Conservation (phyloP, 331 rosid genomes). For the Cucumis variabilis region DNA sequence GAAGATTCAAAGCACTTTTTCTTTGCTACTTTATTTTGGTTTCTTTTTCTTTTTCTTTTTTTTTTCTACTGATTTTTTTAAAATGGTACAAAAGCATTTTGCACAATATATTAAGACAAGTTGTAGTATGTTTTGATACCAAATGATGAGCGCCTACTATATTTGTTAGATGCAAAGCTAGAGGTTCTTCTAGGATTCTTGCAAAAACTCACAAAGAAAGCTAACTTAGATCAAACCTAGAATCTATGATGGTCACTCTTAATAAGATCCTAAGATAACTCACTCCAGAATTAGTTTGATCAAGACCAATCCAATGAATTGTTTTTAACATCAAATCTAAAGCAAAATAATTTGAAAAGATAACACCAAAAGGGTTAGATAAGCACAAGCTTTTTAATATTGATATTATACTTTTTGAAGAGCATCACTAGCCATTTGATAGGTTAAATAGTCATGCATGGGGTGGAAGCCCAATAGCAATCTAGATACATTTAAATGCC, state of each 20-base stretch:
- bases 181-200: too few relatives aligned
- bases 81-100: background rate
- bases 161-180: too few relatives aligned
- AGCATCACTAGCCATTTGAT: too few relatives aligned
- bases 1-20: background rate
- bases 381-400: too few relatives aligned
- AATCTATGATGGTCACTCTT: background rate
- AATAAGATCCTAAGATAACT: background rate
- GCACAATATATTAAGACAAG: background rate
- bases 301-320: background rate
- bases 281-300: background rate
- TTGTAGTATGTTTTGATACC: background rate
- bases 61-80: too few relatives aligned
- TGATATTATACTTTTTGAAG: too few relatives aligned
- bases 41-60: too few relatives aligned
- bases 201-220: too few relatives aligned
- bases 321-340: background rate
- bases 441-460: too few relatives aligned
- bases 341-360: background rate
- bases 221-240: background rate
- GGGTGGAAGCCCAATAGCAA: too few relatives aligned
- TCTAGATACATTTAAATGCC: too few relatives aligned
- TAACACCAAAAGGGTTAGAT: background rate
- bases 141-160: background rate
- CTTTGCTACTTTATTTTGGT: too few relatives aligned